Percentiles rank a stretch among this genome's conserved stretches.
These are phyloP conservation scores for Skeletonema potamos DNA, from an alignment of 108 stramenopile species.

Conservation along the genomic window DNA sequence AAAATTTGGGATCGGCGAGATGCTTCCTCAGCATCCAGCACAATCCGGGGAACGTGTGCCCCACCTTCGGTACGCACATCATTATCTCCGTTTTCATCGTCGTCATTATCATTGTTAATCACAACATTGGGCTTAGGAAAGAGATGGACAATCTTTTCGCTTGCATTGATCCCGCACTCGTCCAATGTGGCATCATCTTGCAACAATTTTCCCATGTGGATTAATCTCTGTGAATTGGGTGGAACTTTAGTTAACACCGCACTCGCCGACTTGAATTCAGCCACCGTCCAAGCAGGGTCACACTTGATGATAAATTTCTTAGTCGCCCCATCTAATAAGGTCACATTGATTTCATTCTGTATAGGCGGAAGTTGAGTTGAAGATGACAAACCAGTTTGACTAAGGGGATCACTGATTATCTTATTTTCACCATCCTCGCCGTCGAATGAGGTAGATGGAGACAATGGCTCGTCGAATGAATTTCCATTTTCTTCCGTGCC, in stretches of 20 bases:
- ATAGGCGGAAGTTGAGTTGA: conserved; percentile 7
- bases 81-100: not conserved
- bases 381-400: not conserved
- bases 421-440: conserved; percentile 7
- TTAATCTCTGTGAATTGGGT: conserved; percentile 65
- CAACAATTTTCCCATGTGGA: conserved; percentile 74
- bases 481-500: not conserved
- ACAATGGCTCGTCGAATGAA: conserved; percentile 16
- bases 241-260: conserved; percentile 62
- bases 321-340: conserved; percentile 69
- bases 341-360: conserved; percentile 42
- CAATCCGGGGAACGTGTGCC: conserved; percentile 77
- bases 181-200: conserved; percentile 45
- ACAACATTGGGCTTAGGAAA: conserved; percentile 86
- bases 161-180: conserved; percentile 50
- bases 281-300: conserved; percentile 54
- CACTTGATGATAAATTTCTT: conserved; percentile 64
- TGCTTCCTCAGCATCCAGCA: conserved; percentile 72
- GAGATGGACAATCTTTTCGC: conserved; percentile 69
- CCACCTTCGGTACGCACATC: conserved; percentile 27
- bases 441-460: conserved; percentile 17
- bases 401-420: not conserved
- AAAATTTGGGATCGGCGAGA: conserved; percentile 73
- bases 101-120: conserved; percentile 14
- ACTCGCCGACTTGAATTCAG: conserved; percentile 52